Base-by-base conservation (phyloP, 805 yeast genomes). In the Maudiozyma serrabonitensis region DNA sequence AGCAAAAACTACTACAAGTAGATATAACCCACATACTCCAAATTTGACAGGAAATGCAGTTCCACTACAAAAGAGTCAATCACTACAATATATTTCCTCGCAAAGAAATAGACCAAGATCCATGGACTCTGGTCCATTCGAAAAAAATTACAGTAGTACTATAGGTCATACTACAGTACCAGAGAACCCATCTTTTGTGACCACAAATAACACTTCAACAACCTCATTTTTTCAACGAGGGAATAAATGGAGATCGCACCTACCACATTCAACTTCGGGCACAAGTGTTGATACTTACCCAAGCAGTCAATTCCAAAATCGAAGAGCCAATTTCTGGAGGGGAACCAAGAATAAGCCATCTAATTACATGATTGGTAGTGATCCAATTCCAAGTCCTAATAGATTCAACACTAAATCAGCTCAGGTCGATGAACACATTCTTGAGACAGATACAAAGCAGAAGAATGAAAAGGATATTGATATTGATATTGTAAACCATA, bases 191-290 rank as follows among this genome's bases (percentile, higher is more conserved):
- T 23, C 18, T 9, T 40, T 44, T 19, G 7, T 47, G 3, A 46
- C 34, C 28, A 23, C 51, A 12, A 56, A 50, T 38, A 56, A 52
- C 25, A 46, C 54, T 4, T 41, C 41, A 12, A 46, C 55, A 5
- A 37, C 41, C 13, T 49, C 55, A 9, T 56, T 50, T 43, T 59
- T 47, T 48, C 50, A 56, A 21, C 50, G 63, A 48, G 47, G 49
- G 18, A 57, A 57, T 46, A 58, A 57, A 52, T 61, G 63, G 63
- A 54, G 59, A 46, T 47, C 57, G 1, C 38, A 32, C 43, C 9
- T 35, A 13, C 21, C 46, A 15, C 15, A 37, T 16, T 13, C 26
- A 13, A 21, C 37, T 13, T 23, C 46, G 12, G 12, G 16, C 13
- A 48, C 21, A 19, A 43, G 38, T 28, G 40, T n/a, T 32, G 41